Conservation (phyloP, 352 stramenopile genomes). For the Globisporangium megalacanthum region DNA sequence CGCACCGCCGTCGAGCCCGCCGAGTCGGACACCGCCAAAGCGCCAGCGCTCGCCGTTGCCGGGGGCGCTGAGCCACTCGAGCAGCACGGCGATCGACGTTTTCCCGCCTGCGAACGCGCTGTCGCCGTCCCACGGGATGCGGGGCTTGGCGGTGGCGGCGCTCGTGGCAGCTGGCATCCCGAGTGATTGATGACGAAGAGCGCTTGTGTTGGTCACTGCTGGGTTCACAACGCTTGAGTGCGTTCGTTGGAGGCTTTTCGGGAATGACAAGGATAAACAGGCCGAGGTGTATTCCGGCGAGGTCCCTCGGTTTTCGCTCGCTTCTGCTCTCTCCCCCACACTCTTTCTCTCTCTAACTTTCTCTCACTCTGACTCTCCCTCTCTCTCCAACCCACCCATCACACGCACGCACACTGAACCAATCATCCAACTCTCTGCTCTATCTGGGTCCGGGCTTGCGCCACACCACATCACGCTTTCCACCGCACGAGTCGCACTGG, state of each 20-base stretch:
- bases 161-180: neutral
- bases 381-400: no score
- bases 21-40: conserved; percentile 7
- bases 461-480: no score
- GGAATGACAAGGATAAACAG: neutral
- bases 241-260: neutral
- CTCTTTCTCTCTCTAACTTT: neutral
- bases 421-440: no score
- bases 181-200: no score
- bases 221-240: no score
- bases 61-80: conserved; percentile 31
- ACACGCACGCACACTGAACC: no score
- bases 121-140: conserved; percentile 11
- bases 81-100: conserved; percentile 43
- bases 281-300: no score
- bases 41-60: conserved; percentile 45
- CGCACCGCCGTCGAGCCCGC: neutral
- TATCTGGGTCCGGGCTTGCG: no score
- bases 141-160: neutral
- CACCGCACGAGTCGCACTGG: no score
- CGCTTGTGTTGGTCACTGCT: neutral
- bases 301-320: no score
- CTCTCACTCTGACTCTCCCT: neutral
- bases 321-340: neutral
- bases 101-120: conserved; percentile 16